Evolutionary conservation across 2,329 filamentous ascomycete genomes (phyloP).

Genomic region (Pseudopyrenochaeta lycopersici): DNA sequence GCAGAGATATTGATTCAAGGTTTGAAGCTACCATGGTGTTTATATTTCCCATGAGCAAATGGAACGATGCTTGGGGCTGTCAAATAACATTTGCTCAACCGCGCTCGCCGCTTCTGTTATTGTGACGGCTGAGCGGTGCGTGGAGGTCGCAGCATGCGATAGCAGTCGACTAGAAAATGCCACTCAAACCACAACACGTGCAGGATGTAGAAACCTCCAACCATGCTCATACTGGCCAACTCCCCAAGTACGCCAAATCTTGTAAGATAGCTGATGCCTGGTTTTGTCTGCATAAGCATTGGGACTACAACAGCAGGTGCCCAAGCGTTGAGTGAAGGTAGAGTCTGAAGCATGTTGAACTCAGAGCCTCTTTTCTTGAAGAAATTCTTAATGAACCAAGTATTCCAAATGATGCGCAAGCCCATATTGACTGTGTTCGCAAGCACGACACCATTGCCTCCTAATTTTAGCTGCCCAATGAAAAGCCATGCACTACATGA

Average conservation of each 20-base stretch:
- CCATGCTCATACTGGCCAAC: constrained; percentile 46
- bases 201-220: constrained; percentile 48
- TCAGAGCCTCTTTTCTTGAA: constrained; percentile 30
- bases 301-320: constrained; percentile 51
- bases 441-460: constrained; percentile 81
- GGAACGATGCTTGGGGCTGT: too few species aligned
- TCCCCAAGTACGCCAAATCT: constrained; percentile 54
- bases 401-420: constrained; percentile 84
- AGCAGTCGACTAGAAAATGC: constrained; percentile 44
- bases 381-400: constrained; percentile 69
- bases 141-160: constrained; percentile 33
- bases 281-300: constrained; percentile 44
- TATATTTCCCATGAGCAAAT: too few species aligned
- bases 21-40: too few species aligned
- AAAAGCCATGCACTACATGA: constrained; percentile 77
- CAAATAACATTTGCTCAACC: too few species aligned
- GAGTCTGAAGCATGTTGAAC: constrained; percentile 25
- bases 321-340: constrained; percentile 40
- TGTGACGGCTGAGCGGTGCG: constrained; percentile 15
- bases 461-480: constrained; percentile 72
- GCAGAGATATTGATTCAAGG: too few species aligned
- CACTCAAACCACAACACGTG: constrained; percentile 47
- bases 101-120: too few species aligned
- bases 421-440: constrained; percentile 93
- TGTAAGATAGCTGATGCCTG: constrained; percentile 31